Conservation (phyloP, 2,329 filamentous ascomycete species). For the Cytospora schulzeri region DNA sequence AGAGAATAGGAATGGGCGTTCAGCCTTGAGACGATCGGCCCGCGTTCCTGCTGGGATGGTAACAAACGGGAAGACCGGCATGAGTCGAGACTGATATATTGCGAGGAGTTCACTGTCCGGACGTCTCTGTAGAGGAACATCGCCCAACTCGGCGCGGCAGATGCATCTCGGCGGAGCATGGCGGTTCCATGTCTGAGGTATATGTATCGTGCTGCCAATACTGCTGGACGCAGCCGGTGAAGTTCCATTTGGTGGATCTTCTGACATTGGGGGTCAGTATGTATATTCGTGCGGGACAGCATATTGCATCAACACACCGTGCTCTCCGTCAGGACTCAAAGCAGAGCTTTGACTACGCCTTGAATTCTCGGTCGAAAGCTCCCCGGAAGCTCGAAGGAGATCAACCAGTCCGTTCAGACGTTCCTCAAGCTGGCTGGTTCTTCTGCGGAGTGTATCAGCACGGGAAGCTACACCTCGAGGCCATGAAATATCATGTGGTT, state of each 20-base stretch:
- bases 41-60: conserved; percentile 42
- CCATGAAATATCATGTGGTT: no score
- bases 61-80: conserved; percentile 51
- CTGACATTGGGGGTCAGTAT: not conserved
- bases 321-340: not conserved
- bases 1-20: conserved; percentile 51
- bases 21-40: conserved; percentile 41
- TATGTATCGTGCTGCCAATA: conserved; percentile 19
- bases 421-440: conserved; percentile 53
- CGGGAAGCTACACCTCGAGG: not conserved
- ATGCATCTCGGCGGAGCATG: conserved; percentile 50
- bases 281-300: not conserved
- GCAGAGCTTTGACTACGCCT: not conserved
- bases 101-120: conserved; percentile 50
- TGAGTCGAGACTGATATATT: conserved; percentile 47
- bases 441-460: conserved; percentile 36
- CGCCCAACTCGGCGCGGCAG: conserved; percentile 46
- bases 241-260: conserved; percentile 1
- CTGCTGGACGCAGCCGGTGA: conserved; percentile 7
- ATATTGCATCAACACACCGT: conserved; percentile 7
- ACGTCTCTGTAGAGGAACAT: conserved; percentile 44
- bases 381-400: conserved; percentile 47
- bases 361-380: conserved; percentile 32
- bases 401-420: conserved; percentile 52
- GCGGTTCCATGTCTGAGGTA: conserved; percentile 49